These are phyloP conservation scores for Graphilbum sp. DNA, from an alignment of 2,329 filamentous ascomycete species.

Conservation along the genomic window DNA sequence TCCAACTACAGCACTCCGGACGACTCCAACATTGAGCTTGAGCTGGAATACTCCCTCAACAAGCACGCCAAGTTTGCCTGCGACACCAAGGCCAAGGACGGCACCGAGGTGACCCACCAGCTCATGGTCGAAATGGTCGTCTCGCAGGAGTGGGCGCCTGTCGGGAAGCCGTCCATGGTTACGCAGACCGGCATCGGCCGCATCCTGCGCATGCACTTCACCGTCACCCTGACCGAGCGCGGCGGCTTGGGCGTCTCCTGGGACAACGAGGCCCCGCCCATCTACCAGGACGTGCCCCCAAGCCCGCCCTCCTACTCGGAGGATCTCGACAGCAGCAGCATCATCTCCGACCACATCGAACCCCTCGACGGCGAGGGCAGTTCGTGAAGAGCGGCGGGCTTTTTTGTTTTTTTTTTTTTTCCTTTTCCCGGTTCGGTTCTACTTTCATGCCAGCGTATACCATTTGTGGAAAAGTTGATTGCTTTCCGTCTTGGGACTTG, in stretches of 20 bases:
- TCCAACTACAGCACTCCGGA: slow-evolving; percentile 35
- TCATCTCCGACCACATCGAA: slow-evolving; percentile 22
- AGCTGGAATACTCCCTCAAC: slow-evolving; percentile 58
- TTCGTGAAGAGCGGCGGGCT: not conserved
- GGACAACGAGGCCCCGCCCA: slow-evolving; percentile 89
- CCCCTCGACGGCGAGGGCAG: slow-evolving; percentile 14
- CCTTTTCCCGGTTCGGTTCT: not conserved
- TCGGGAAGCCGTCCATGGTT: slow-evolving; percentile 48
- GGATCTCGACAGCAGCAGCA: slow-evolving; percentile 12
- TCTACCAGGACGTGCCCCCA: slow-evolving; percentile 84
- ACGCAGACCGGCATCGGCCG: slow-evolving; percentile 82
- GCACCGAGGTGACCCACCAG: slow-evolving; percentile 66
- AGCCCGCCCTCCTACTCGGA: slow-evolving; percentile 58
- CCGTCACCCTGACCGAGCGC: slow-evolving; percentile 64
- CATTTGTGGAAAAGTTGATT: too few relatives aligned
- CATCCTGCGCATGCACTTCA: slow-evolving; percentile 86
- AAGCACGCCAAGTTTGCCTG: slow-evolving; percentile 50
- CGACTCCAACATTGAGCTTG: slow-evolving; percentile 54
- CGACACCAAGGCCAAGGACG: slow-evolving; percentile 58
- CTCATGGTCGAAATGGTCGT: slow-evolving; percentile 89
- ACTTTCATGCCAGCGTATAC: not conserved
- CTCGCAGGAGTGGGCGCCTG: slow-evolving; percentile 70
- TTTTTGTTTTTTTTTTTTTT: not conserved
- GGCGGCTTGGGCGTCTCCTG: slow-evolving; percentile 81
- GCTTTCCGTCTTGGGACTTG: too few relatives aligned